Conservation (phyloP, 2,329 filamentous ascomycete species). For the Scedosporium apiospermum region DNA sequence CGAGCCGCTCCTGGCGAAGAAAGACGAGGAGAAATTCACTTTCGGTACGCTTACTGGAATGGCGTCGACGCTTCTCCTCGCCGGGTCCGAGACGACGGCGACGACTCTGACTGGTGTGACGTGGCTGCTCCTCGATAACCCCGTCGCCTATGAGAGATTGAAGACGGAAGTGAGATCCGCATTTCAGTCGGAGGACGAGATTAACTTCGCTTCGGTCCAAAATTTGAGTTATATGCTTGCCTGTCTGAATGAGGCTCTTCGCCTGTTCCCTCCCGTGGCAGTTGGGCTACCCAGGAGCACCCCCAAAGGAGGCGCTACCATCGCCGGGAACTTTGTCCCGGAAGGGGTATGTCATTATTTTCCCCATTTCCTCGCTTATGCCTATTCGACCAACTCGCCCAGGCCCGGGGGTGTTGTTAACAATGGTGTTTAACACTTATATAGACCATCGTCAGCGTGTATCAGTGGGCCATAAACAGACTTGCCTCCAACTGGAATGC, state of each 20-base stretch:
- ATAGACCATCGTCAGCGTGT: slow-evolving; percentile 31
- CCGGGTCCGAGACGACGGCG: slow-evolving; percentile 25
- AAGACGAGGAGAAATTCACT: slow-evolving; percentile 9
- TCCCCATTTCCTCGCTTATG: neutral
- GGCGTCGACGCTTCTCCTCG: slow-evolving; percentile 17
- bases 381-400: too few species aligned
- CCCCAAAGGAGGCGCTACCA: slow-evolving; percentile 20
- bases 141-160: slow-evolving; percentile 19
- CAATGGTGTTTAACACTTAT: too few species aligned
- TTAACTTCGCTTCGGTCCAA: slow-evolving; percentile 1
- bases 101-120: slow-evolving; percentile 18
- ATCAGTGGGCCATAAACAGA: slow-evolving; percentile 35
- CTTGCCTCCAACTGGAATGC: slow-evolving; percentile 33
- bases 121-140: slow-evolving; percentile 21
- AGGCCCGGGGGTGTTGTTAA: too few species aligned
- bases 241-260: slow-evolving; percentile 30
- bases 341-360: slow-evolving; percentile 19
- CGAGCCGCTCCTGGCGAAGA: slow-evolving; percentile 11
- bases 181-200: slow-evolving; percentile 1
- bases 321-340: slow-evolving; percentile 21
- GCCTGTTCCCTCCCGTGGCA: slow-evolving; percentile 25
- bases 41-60: slow-evolving; percentile 11
- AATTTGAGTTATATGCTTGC: slow-evolving; percentile 19
- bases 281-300: slow-evolving; percentile 18
- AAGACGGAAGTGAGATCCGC: slow-evolving; percentile 18